These are phyloP conservation scores for Galerina sulciceps DNA, from an alignment of 768 basidiomycete species.

Conservation along the genomic window DNA sequence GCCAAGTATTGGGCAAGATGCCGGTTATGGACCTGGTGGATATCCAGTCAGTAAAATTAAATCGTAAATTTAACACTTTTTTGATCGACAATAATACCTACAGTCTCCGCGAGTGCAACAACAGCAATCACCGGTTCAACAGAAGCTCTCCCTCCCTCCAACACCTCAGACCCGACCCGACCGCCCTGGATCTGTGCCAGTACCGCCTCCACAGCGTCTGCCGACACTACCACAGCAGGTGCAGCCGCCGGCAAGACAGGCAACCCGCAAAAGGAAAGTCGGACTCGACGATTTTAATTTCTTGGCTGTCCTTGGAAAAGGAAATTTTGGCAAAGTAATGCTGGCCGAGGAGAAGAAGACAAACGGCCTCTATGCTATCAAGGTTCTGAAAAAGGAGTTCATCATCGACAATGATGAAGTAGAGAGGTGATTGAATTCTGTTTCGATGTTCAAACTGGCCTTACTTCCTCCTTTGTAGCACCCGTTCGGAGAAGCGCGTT, in stretches of 20 bases:
- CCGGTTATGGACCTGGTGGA: constrained; percentile 37
- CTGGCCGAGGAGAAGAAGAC: constrained; percentile 97
- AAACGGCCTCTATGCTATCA: constrained; percentile 93
- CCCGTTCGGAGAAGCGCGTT: constrained; percentile 98
- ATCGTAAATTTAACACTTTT: constrained; percentile 24
- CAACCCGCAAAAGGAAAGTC: constrained; percentile 77
- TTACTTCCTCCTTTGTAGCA: constrained; percentile 52
- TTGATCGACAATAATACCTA: background rate
- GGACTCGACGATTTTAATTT: constrained; percentile 99
- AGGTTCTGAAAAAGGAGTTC: constrained; percentile 99
- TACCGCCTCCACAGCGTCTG: constrained; percentile 31
- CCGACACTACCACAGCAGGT: constrained; percentile 33
- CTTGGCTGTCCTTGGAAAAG: constrained; percentile 96
- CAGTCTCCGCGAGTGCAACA: constrained; percentile 21
- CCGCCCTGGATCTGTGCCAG: constrained; percentile 30
- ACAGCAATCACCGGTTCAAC: constrained; percentile 23
- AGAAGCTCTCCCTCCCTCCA: constrained; percentile 30
- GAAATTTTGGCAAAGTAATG: constrained; percentile 99
- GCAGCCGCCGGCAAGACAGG: constrained; percentile 44
- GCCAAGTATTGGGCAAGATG: constrained; percentile 23
- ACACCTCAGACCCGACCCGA: constrained; percentile 34
- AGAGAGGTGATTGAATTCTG: constrained; percentile 71
- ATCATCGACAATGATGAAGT: constrained; percentile 99
- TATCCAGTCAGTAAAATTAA: constrained; percentile 32
- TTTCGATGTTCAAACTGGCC: background rate